Conservation (phyloP, 441 rosid genomes). For the Manihot esculenta region DNA sequence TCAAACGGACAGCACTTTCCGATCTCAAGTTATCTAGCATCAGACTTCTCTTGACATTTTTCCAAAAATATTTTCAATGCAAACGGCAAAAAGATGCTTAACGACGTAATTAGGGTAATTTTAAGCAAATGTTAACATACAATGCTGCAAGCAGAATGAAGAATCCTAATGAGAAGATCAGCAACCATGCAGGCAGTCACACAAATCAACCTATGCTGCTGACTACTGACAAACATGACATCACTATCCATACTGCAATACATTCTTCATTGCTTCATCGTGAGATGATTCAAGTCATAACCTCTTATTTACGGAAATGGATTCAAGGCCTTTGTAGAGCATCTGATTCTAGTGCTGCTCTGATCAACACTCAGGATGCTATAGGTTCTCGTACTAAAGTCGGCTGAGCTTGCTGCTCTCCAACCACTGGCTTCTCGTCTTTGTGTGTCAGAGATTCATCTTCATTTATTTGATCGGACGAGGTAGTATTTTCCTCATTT, state of each 20-base stretch:
- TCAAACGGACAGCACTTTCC: conserved; percentile 13
- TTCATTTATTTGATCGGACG: conserved; percentile 27
- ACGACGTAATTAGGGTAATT: conserved; percentile 33
- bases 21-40: conserved; percentile 27
- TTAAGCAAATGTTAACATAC: conserved; percentile 31
- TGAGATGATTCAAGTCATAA: conserved; percentile 31
- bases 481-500: conserved; percentile 33
- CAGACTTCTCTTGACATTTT: conserved; percentile 40
- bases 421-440: conserved; percentile 20
- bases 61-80: conserved; percentile 35
- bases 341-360: conserved; percentile 18
- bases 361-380: conserved; percentile 33
- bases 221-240: conserved; percentile 39
- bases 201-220: conserved; percentile 40
- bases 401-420: conserved; percentile 33
- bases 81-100: conserved; percentile 32
- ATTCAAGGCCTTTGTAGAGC: conserved; percentile 25
- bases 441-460: conserved; percentile 29
- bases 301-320: conserved; percentile 37
- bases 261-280: conserved; percentile 30
- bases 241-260: conserved; percentile 36
- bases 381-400: conserved; percentile 32
- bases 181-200: conserved; percentile 40
- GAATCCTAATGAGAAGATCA: conserved; percentile 35
- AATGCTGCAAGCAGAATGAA: conserved; percentile 39